Percentiles rank a stretch among this genome's conserved stretches.
Evolutionary conservation across 768 basidiomycete species (phyloP).

Genomic region (Termitomyces sp.): DNA sequence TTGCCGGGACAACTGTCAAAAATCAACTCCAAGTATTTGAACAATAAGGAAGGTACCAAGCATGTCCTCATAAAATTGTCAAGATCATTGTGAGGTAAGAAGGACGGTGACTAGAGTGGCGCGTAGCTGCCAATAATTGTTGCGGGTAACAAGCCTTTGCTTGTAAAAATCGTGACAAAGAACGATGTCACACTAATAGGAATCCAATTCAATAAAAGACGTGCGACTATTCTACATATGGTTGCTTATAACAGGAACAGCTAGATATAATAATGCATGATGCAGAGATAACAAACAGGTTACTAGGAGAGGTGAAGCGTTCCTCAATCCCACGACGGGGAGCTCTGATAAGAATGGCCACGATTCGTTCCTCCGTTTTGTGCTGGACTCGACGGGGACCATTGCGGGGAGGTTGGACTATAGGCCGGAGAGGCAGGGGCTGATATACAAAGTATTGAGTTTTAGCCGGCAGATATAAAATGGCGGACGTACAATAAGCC

Average conservation of each 20-base stretch:
- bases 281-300: conserved; percentile 17
- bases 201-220: conserved; percentile 21
- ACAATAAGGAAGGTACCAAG: no score
- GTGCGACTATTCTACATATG: conserved; percentile 23
- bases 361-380: conserved; percentile 42
- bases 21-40: no score
- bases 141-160: no score
- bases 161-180: no score
- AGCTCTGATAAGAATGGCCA: conserved; percentile 40
- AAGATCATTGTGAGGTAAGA: no score
- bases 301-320: conserved; percentile 2
- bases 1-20: no score
- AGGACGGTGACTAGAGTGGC: no score
- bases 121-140: no score
- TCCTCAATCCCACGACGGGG: conserved; percentile 47
- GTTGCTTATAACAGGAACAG: conserved; percentile 16
- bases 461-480: conserved; percentile 4
- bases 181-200: no score
- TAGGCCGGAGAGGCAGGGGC: conserved; percentile 84
- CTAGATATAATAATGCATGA: conserved; percentile 23
- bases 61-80: no score
- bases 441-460: conserved; percentile 21
- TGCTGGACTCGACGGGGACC: conserved; percentile 79
- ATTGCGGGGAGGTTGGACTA: conserved; percentile 79
- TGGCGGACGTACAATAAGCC: conserved; percentile 61